A percentile compares a stretch with the other conserved stretches of the same genome.
phyloP scores from a whole-genome alignment of 805 yeast genomes.

The Huiozyma naganishii region DNA sequence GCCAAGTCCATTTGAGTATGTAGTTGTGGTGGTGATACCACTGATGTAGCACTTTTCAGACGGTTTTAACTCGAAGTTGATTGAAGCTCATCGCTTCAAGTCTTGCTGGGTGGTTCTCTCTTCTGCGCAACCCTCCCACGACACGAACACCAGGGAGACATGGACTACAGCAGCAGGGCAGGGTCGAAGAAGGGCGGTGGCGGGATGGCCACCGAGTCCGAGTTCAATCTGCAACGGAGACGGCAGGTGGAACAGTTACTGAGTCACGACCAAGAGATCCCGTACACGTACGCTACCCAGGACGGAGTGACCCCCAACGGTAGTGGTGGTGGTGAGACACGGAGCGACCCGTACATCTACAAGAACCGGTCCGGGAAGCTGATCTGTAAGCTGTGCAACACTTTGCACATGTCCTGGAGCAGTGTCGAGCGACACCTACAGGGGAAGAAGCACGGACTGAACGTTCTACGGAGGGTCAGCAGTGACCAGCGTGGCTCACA shows the following conservation, averaged over 20 bases:
- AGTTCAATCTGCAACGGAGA: slow-evolving; percentile 56
- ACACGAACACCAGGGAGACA: slow-evolving; percentile 17
- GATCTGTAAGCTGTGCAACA: slow-evolving; percentile 77
- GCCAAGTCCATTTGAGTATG: neutral
- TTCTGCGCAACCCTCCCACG: too few species aligned
- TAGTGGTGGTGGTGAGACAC: slow-evolving; percentile 2
- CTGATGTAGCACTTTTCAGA: too few species aligned
- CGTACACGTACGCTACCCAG: slow-evolving; percentile 35
- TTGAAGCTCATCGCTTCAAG: too few species aligned
- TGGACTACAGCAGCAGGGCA: slow-evolving; percentile 85
- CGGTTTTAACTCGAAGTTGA: too few species aligned
- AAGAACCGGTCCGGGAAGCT: slow-evolving; percentile 73
- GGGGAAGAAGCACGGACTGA: slow-evolving; percentile 73
- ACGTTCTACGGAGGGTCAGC: slow-evolving; percentile 52
- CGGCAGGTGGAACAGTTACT: slow-evolving; percentile 55
- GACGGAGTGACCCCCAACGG: slow-evolving; percentile 5
- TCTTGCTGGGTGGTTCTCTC: too few species aligned
- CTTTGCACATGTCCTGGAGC: slow-evolving; percentile 70
- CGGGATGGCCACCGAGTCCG: slow-evolving; percentile 70
- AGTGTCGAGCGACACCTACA: slow-evolving; percentile 76
- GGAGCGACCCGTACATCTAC: slow-evolving; percentile 59
- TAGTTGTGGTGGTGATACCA: too few species aligned
- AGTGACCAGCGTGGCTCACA: neutral
- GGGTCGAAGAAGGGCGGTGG: slow-evolving; percentile 90
- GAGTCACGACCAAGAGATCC: slow-evolving; percentile 30